Percentiles rank a stretch among this genome's conserved stretches.
Evolutionary conservation across 2,329 filamentous ascomycete genomes (phyloP).

Genomic region (Hymenoscyphus fraxineus): DNA sequence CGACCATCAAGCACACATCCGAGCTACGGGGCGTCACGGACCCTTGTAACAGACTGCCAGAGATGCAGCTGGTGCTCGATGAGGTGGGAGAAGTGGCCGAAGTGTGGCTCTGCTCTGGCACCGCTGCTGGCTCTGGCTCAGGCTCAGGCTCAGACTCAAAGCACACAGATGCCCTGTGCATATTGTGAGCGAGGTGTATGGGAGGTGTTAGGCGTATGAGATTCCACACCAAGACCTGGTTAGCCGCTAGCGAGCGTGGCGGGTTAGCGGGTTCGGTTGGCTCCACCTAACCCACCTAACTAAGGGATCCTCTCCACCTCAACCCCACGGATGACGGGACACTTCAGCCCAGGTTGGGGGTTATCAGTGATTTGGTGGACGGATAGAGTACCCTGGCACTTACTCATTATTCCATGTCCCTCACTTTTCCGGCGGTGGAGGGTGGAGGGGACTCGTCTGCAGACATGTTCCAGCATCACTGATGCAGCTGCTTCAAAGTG

Average conservation of each 20-base stretch:
- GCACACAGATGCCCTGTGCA: slow-evolving; percentile 9
- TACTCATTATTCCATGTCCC: too few relatives aligned
- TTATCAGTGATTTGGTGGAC: background rate
- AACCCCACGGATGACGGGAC: background rate
- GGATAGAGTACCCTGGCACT: too few relatives aligned
- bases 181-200: background rate
- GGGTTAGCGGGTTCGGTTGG: background rate
- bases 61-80: slow-evolving; percentile 16
- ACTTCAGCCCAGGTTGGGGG: background rate
- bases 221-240: slow-evolving; percentile 9
- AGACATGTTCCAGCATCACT: too few relatives aligned
- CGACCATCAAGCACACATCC: slow-evolving; percentile 11
- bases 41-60: slow-evolving; percentile 26
- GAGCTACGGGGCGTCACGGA: slow-evolving; percentile 27
- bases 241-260: background rate
- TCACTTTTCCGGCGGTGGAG: too few relatives aligned
- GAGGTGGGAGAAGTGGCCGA: background rate
- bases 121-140: too few relatives aligned
- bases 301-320: background rate
- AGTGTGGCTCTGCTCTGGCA: background rate
- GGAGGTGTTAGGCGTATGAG: slow-evolving; percentile 11
- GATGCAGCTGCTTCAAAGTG: background rate
- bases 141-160: background rate
- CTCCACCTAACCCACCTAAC: too few relatives aligned
- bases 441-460: too few relatives aligned